Conservation (phyloP, 176 grass and related monocot genomes). For the Hsuehochloa calcarea region DNA sequence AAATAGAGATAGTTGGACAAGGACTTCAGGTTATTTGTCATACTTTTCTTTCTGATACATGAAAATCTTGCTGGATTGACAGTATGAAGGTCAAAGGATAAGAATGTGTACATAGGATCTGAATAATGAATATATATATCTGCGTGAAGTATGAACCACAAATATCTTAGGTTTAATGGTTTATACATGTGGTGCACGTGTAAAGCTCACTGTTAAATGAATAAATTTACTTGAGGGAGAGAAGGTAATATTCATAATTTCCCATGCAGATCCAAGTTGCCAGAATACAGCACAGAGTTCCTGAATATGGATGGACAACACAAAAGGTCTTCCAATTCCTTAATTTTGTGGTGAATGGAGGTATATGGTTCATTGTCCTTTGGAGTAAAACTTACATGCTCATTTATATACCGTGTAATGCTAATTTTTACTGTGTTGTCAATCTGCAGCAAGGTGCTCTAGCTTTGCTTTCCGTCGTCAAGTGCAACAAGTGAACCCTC, state of each 20-base stretch:
- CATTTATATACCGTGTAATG: not conserved
- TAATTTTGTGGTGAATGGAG: conserved; percentile 83
- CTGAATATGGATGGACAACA: conserved; percentile 93
- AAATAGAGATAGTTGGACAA: conserved; percentile 4
- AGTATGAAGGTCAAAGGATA: not conserved
- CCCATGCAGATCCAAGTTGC: conserved; percentile 66
- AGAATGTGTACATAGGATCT: conserved; percentile 2
- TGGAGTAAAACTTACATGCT: not conserved
- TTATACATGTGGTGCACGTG: not conserved
- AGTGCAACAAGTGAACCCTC: conserved; percentile 65
- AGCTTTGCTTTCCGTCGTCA: conserved; percentile 62
- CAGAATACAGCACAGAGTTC: conserved; percentile 81
- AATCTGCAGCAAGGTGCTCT: conserved; percentile 55
- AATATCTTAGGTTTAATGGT: not conserved
- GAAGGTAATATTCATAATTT: conserved; percentile 1
- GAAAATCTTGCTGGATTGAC: not conserved
- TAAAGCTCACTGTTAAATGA: not conserved
- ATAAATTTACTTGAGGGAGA: conserved; percentile 20
- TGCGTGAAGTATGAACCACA: not conserved
- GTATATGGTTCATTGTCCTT: conserved; percentile 34
- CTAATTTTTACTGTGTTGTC: conserved; percentile 22
- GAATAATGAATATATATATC: conserved; percentile 1
- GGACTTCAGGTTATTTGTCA: not conserved
- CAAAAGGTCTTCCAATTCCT: conserved; percentile 92
- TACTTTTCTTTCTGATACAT: conserved; percentile 10